Evolutionary conservation across 2,329 filamentous ascomycete genomes (phyloP), one percentile per base, ranked within the genome.

Genomic region (Xylariales sp.): DNA sequence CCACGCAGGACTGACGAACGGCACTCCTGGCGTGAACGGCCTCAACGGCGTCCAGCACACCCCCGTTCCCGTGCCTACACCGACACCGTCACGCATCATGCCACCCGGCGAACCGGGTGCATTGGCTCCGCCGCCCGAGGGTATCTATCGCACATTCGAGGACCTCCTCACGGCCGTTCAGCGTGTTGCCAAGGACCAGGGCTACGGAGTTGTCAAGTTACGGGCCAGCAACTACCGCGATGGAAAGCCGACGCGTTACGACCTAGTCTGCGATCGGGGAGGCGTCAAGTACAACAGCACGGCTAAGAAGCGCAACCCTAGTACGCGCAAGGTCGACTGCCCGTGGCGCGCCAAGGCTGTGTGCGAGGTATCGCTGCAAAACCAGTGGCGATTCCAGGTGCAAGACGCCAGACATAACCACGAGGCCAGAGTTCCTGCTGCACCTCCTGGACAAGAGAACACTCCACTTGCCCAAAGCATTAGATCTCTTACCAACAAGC

Each of bases 251-350:
- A 80, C 77, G 15, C 72, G 77, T 12, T 81, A 80, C 59, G 77
- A 81, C 48, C 65, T 81, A 9, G 77, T 81, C 24, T 81, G 77
- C 60, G 77, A 81, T 49, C 75, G 77, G 29, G 77, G 77, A 40
- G 77, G 77, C 46, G 77, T 81, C 55, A 81, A 80, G 60, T 81
- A 81, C 61, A 78, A 68, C 63, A 80, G 76, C 60, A 81, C 77
- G 2, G 77, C 77, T 6, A 80, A 80, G 68, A 81, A 80, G 64
- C 73, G 77, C 43, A 80, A 78, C 51, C 77, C 77, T 1, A 79
- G 74, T 40, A 81, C 77, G 31, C 75, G 77, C 55, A 81, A 81
- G 61, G 75, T 81, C 42, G 77, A 81, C 56, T 81, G 77, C 43
- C 77, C 77, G 9, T 81, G 78, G 64, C 73, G 76, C 39, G 77